These are phyloP conservation scores for Brettanomyces sp. DNA, from an alignment of 805 yeast species.

Conservation along the genomic window DNA sequence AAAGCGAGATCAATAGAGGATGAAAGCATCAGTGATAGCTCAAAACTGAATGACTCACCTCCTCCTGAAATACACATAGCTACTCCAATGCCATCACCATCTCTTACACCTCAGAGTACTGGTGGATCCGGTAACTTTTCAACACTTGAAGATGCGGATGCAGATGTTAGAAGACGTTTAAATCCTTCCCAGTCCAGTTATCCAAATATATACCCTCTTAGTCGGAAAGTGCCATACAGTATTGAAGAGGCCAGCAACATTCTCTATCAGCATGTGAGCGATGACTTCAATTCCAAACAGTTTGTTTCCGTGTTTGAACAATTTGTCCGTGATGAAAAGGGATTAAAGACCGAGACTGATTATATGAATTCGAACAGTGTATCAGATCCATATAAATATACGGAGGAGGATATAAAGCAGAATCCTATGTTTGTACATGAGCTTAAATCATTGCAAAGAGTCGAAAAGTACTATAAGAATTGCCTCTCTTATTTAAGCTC, in stretches of 20 bases:
- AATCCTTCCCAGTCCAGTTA: slow-evolving; percentile 24
- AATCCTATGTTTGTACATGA: slow-evolving; percentile 29
- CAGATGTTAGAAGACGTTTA: slow-evolving; percentile 24
- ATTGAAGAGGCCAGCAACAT: slow-evolving; percentile 72
- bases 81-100: slow-evolving; percentile 85
- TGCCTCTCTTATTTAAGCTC: slow-evolving; percentile 52
- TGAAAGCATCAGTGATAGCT: neutral
- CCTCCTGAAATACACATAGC: slow-evolving; percentile 55
- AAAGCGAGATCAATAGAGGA: slow-evolving; percentile 15
- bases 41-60: slow-evolving; percentile 1
- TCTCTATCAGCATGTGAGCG: slow-evolving; percentile 50
- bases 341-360: slow-evolving; percentile 33
- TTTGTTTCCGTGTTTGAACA: slow-evolving; percentile 61
- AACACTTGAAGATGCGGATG: slow-evolving; percentile 17
- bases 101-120: slow-evolving; percentile 38
- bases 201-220: slow-evolving; percentile 25
- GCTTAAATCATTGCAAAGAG: slow-evolving; percentile 37
- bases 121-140: slow-evolving; percentile 8
- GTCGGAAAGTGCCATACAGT: slow-evolving; percentile 51
- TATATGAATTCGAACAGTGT: neutral
- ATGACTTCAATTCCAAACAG: slow-evolving; percentile 61
- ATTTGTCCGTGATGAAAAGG: slow-evolving; percentile 58
- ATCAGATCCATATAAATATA: slow-evolving; percentile 6
- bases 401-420: slow-evolving; percentile 19
- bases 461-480: slow-evolving; percentile 49